A percentile compares a stretch with the other conserved stretches of the same genome.
These are phyloP conservation scores for Penicillium decumbens DNA, from an alignment of 2,329 filamentous ascomycete genomes.

Conservation along the genomic window DNA sequence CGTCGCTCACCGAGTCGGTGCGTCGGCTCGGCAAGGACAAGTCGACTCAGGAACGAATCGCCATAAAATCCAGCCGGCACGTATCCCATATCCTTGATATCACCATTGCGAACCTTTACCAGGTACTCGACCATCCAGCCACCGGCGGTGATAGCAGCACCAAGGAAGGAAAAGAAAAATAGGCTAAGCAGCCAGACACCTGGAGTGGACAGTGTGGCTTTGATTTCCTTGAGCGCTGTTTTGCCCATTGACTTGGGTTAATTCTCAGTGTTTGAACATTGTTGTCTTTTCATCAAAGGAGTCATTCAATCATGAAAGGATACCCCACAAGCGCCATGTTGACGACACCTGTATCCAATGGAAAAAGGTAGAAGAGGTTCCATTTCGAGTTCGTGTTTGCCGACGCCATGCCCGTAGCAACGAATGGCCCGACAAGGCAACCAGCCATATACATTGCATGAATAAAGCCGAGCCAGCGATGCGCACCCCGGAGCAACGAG, in stretches of 20 bases:
- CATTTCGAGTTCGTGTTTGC: constrained; percentile 40
- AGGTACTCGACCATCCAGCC: constrained; percentile 64
- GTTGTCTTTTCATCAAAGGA: neutral
- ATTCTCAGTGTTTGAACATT: neutral
- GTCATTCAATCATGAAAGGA: constrained; percentile 47
- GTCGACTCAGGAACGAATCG: constrained; percentile 53
- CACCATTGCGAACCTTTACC: constrained; percentile 55
- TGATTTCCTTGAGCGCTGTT: constrained; percentile 22
- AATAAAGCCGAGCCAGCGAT: constrained; percentile 60
- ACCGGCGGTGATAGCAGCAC: constrained; percentile 51
- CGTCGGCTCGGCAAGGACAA: constrained; percentile 57
- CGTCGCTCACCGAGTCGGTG: constrained; percentile 55
- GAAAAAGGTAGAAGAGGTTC: constrained; percentile 55
- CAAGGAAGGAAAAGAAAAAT: constrained; percentile 62
- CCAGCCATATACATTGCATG: constrained; percentile 60
- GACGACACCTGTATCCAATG: constrained; percentile 49
- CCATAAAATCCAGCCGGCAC: constrained; percentile 59
- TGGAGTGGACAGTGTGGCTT: constrained; percentile 19
- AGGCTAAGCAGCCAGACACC: constrained; percentile 55
- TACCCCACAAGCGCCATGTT: constrained; percentile 48
- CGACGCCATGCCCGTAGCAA: constrained; percentile 50
- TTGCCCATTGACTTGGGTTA: neutral
- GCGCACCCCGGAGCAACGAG: constrained; percentile 48
- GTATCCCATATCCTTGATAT: constrained; percentile 57
- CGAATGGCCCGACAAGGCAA: constrained; percentile 55